Evolutionary conservation across 2,329 filamentous ascomycete species (phyloP), one percentile per base, ranked within the genome.

Genomic region (Decorospora gaudefroyi): DNA sequence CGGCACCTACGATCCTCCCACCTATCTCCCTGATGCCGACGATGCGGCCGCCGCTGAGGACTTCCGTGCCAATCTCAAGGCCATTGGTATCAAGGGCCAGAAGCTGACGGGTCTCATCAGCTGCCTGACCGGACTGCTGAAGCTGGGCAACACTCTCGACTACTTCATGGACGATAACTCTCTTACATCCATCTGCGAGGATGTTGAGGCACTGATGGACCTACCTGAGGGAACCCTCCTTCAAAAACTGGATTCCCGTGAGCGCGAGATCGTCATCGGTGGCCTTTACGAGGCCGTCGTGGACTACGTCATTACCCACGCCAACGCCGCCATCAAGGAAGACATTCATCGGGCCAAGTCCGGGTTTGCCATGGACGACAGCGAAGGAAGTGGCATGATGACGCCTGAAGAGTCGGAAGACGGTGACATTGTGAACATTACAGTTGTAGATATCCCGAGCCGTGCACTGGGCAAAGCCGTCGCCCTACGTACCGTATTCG

Each of bases 1-100:
- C 2, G 86, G 85, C 31, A 96, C 91, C 0, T 97, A 92, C 68
- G 77, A 82, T 10, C 88, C 92, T 1, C 93, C 93, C 0, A 83
- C 86, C 0, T 99, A 95, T 66, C 82, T 97, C 1, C 90, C 91
- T 1, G 91, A 92, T 0, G 91, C 89, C 23, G 93, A 99, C 60
- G 93, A 99, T 73, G 85, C 84, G 5, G 93, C 93, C 1, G 84
- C 91, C 1, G 93, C 92, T 6, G 93, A 99, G 65, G 93, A 99
- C 68, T 95, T 96, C 70, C 84, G 92, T 35, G 77, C 85, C 22
- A 87, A 90, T 6, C 75, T 99, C 17, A 96, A 95, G 68, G 84
- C 88, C 2, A 92, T 99, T 59, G 93, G 93, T 12, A 95, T 99
- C 72, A 96, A 93, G 69, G 93, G 93, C 5, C 81, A 87, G 8